Base-by-base conservation (phyloP, 1,139 yeast genomes). In the Nakaseomyces bracarensis region DNA sequence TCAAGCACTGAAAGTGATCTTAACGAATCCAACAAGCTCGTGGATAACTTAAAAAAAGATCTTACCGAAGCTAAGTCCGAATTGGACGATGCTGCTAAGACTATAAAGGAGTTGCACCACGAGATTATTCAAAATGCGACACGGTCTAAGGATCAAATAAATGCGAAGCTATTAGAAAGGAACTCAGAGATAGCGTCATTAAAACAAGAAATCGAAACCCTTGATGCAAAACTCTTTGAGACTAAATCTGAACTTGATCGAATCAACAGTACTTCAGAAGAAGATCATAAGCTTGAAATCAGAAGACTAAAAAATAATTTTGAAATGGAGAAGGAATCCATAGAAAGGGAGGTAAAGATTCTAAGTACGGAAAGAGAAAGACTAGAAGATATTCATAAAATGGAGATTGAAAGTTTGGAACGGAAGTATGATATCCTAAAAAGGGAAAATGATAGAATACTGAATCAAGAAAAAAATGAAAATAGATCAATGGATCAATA, bases 1-100 rank as follows among this genome's bases (percentile, higher is more conserved):
- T 38, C 36, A 16, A 65, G 31, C 47, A 54, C 19, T 62, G 66
- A 43, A 66, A 65, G 34, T 51, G 52, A 31, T 59, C 54, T 38
- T 54, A 56, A 41, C 35, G 49, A 36, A 35, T 43, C 35, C 16
- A 49, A 41, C 23, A 29, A 50, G 18, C 42, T 39, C 35, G 44
- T 46, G 44, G 55, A 51, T 43, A 45, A 44, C 43, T 23, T 26
- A 11, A 22, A 22, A 18, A 49, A 45, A 34, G 51, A 41, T 46
- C 52, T 44, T 43, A 49, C 42, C 54, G 57, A 43, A 45, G 58
- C 45, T 25, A 41, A 29, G 6, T 6, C 15, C 10, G 30, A 22
- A 10, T 20, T 39, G 26, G 34, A 27, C 10, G 18, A 20, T 7
- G 18, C 36, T 33, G 21, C 25, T 5, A 21, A 20, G 9, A 33